Evolutionary conservation across 2,329 filamentous ascomycete genomes (phyloP).

Genomic region (Didymella glomerata): DNA sequence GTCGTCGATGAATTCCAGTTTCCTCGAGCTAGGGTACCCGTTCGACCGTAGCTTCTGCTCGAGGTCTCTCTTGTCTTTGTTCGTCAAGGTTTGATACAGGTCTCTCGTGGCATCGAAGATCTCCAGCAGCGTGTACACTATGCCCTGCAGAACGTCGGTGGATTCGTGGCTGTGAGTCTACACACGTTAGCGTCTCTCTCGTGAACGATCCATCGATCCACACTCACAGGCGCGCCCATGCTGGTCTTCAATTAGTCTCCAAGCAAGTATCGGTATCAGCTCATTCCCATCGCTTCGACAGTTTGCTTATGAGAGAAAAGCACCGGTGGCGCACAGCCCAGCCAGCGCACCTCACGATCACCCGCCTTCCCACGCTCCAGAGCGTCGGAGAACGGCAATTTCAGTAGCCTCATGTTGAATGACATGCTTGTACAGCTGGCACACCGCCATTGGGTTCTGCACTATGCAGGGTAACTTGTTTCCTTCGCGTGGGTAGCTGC

Average conservation of each 20-base stretch:
- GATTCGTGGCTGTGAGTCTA: slow-evolving; percentile 40
- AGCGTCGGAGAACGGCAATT: slow-evolving; percentile 12
- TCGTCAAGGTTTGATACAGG: slow-evolving; percentile 41
- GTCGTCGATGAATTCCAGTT: slow-evolving; percentile 41
- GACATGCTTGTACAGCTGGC: slow-evolving; percentile 50
- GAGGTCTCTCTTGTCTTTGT: slow-evolving; percentile 47
- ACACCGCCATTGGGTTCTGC: slow-evolving; percentile 42
- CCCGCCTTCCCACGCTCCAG: slow-evolving; percentile 23
- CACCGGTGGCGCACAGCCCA: slow-evolving; percentile 25
- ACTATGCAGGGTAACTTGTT: slow-evolving; percentile 20
- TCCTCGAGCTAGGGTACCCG: slow-evolving; percentile 40
- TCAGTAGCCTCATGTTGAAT: slow-evolving; percentile 38
- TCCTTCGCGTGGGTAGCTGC: slow-evolving; percentile 34
- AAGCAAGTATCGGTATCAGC: slow-evolving; percentile 22
- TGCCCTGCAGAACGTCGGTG: slow-evolving; percentile 41
- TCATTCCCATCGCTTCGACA: slow-evolving; percentile 24
- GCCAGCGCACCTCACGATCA: slow-evolving; percentile 32
- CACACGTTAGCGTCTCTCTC: slow-evolving; percentile 17
- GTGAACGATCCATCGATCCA: background rate
- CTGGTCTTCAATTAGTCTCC: slow-evolving; percentile 21
- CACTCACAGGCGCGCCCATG: slow-evolving; percentile 42
- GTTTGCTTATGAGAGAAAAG: slow-evolving; percentile 29
- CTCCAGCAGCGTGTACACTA: slow-evolving; percentile 44
- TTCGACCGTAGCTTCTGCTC: slow-evolving; percentile 39
- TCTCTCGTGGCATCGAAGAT: slow-evolving; percentile 50